These are phyloP conservation scores for Termitomyces sp. DNA, from an alignment of 768 basidiomycete genomes.

Conservation along the genomic window DNA sequence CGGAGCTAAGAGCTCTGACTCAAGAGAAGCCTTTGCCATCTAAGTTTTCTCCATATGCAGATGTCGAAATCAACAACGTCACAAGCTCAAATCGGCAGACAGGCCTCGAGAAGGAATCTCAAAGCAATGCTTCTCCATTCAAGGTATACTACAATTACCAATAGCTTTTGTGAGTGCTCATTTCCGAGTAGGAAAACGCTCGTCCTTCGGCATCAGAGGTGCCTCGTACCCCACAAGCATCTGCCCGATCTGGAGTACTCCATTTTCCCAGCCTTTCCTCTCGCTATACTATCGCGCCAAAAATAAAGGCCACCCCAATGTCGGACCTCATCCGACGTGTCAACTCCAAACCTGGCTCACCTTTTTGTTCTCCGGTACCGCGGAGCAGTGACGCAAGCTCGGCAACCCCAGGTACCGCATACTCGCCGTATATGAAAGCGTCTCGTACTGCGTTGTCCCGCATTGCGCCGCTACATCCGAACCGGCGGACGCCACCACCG, in stretches of 20 bases:
- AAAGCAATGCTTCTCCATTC: conserved; percentile 1
- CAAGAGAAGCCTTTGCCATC: neutral
- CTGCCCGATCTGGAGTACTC: conserved; percentile 10
- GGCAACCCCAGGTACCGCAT: conserved; percentile 28
- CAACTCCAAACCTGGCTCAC: conserved; percentile 61
- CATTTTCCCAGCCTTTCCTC: conserved; percentile 21
- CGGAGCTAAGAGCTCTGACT: conserved; percentile 12
- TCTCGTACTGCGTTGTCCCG: conserved; percentile 55
- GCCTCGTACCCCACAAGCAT: conserved; percentile 8
- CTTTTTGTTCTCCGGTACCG: conserved; percentile 34
- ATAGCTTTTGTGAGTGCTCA: conserved; percentile 1
- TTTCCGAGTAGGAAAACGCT: conserved; percentile 23
- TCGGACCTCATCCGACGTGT: conserved; percentile 71
- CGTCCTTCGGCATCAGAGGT: conserved; percentile 8
- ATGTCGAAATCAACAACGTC: neutral
- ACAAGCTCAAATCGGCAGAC: neutral
- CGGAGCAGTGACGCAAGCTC: conserved; percentile 12
- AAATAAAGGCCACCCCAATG: conserved; percentile 55
- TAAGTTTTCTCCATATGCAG: neutral
- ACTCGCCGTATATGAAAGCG: conserved; percentile 63
- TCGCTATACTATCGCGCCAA: conserved; percentile 44
- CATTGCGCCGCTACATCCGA: conserved; percentile 75
- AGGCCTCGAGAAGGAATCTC: neutral
- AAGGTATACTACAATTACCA: conserved; percentile 13
- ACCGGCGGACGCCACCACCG: conserved; percentile 68